phyloP scores from a whole-genome alignment of 352 stramenopile genomes.

The Labyrinthula sp. region DNA sequence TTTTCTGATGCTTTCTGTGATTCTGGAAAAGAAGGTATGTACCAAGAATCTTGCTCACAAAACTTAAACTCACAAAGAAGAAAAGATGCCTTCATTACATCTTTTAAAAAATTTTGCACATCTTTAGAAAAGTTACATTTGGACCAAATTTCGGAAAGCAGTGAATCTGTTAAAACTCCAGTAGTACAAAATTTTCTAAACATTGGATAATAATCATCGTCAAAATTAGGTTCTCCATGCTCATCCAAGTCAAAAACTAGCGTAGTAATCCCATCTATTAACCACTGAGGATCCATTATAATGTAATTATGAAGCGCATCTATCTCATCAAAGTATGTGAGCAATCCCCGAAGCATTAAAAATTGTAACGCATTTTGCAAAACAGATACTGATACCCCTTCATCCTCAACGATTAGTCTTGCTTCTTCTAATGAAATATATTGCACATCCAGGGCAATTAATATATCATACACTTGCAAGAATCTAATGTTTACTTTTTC shows the following conservation, averaged over 20 bases:
- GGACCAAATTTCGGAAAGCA: no score
- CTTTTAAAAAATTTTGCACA: constrained; percentile 11
- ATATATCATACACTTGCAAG: constrained; percentile 8
- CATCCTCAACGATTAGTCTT: no score
- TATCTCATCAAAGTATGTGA: constrained; percentile 13
- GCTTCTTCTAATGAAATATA: no score
- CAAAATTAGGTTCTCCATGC: neutral
- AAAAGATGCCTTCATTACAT: constrained; percentile 16
- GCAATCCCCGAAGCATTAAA: constrained; percentile 15
- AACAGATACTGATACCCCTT: no score
- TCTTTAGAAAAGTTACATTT: constrained; percentile 15
- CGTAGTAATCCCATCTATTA: constrained; percentile 6
- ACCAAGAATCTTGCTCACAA: constrained; percentile 11
- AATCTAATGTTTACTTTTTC: constrained; percentile 22
- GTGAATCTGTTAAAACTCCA: constrained; percentile 2
- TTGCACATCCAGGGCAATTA: no score
- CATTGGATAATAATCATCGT: constrained; percentile 16
- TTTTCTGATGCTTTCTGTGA: no score
- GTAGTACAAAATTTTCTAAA: constrained; percentile 1
- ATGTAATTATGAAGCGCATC: constrained; percentile 12
- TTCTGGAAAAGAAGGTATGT: constrained; percentile 8
- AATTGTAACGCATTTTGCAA: constrained; percentile 21
- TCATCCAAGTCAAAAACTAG: constrained; percentile 17
- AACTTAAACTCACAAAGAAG: constrained; percentile 17
- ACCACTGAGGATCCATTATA: constrained; percentile 25